phyloP scores from a whole-genome alignment of 805 yeast genomes.

The Candida yuanshanica region DNA sequence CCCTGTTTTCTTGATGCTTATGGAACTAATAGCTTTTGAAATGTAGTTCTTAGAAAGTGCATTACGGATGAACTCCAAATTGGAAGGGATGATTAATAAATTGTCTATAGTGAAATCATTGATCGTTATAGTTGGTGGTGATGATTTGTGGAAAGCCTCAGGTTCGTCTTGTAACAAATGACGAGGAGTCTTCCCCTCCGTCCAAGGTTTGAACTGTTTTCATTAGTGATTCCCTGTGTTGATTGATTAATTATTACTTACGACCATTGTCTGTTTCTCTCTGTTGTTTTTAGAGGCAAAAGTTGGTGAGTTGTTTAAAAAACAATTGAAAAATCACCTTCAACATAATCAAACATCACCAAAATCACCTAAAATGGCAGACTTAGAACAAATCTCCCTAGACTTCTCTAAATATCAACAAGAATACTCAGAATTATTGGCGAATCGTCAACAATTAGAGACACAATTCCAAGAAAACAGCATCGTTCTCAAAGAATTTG shows the following conservation, averaged over 20 bases:
- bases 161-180: slow-evolving; percentile 42
- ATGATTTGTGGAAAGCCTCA: slow-evolving; percentile 21
- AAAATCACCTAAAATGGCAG: slow-evolving; percentile 12
- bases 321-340: neutral
- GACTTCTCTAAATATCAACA: slow-evolving; percentile 42
- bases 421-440: slow-evolving; percentile 46
- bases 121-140: slow-evolving; percentile 11
- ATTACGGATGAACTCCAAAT: neutral
- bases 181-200: slow-evolving; percentile 39
- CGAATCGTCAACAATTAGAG: slow-evolving; percentile 80
- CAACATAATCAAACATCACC: neutral
- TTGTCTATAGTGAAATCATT: neutral
- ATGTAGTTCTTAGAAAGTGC: neutral
- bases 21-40: neutral
- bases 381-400: slow-evolving; percentile 39
- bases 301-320: neutral
- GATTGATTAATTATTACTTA: neutral
- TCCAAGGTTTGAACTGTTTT: slow-evolving; percentile 40
- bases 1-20: neutral
- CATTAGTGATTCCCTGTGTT: neutral
- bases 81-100: neutral
- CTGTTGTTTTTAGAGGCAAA: neutral
- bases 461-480: slow-evolving; percentile 92
- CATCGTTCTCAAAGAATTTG: slow-evolving; percentile 82
- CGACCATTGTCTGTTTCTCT: neutral